Base-by-base conservation (phyloP, 768 basidiomycete species). In the Phlebiopsis gigantea region DNA sequence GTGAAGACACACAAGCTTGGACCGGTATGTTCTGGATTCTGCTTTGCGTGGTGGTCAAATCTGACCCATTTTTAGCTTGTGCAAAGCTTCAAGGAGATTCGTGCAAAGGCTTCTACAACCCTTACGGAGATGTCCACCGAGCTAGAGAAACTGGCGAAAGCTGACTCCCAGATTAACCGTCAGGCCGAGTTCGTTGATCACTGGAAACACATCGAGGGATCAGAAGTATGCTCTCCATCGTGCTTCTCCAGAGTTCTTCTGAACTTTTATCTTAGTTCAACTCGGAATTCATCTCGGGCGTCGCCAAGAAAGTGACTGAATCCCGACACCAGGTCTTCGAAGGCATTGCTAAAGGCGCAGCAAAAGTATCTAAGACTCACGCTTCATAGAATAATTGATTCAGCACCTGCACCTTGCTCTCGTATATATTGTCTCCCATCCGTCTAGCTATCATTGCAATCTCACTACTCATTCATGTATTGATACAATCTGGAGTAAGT, bases 1-100 rank as follows among this genome's bases (percentile, higher is more conserved):
- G 79, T 86, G 42, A 90, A 89, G 67, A 75, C 81, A 39, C 79
- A 92, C 69, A 91, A 87, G 67, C 79, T 88, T 45, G 85, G 87
- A 44, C 75, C 75, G 59, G 89, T 91, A 65, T 63, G 84, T 75
- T 39, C 4, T 22, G 46, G 21, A 10, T 30, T 39, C 8, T 17
- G 17, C 34, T 39, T 39, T 2, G 12, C 17, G 43, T 34, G 28
- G 30, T 17, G 24, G 19, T 50, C 8, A 61, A 54, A 30, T 46
- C 26, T 45, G 30, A 47, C 55, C 19, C 24, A 24, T n/a, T 24
- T 55, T 25, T 56, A 91, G 89, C 77, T 91, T 52, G 83, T 81
- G 39, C 73, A 83, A 44, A 82, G 74, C 64, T 80, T 89, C 67
- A 92, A 89, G 64, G 69, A 73, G 21, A 69, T 90, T 56, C 82